These are phyloP conservation scores for Gnaphalium uliginosum DNA, from an alignment of 129 eudicot genomes.

Conservation along the genomic window DNA sequence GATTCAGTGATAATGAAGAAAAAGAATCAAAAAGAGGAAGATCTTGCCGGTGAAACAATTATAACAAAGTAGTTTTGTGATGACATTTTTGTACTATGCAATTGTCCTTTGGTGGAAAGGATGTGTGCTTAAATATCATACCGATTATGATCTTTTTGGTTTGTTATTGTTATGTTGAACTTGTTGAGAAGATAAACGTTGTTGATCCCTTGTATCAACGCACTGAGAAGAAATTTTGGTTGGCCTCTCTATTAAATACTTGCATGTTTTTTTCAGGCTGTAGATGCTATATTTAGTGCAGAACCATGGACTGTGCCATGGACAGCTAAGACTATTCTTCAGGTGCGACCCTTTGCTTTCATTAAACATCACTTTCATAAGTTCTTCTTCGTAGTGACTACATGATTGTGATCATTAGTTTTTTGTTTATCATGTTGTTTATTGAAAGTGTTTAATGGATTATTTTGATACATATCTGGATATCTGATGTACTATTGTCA, in stretches of 20 bases:
- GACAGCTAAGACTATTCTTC: constrained; percentile 63
- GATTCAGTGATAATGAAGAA: not conserved
- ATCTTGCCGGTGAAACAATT: not conserved
- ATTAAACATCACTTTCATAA: not conserved
- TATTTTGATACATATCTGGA: not conserved
- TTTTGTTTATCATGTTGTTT: not conserved
- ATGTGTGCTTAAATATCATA: no score
- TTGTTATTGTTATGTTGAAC: not conserved
- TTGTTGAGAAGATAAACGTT: constrained; percentile 10
- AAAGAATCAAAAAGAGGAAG: not conserved
- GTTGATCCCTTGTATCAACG: not conserved
- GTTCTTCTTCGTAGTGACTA: not conserved
- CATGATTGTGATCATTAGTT: not conserved
- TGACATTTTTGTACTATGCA: not conserved
- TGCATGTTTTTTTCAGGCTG: constrained; percentile 39
- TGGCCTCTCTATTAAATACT: not conserved
- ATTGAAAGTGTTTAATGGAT: not conserved
- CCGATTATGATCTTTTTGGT: not conserved
- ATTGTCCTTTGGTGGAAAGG: not conserved
- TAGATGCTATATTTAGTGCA: constrained; percentile 38
- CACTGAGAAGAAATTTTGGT: not conserved
- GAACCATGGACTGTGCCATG: constrained; percentile 66
- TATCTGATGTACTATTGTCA: not conserved
- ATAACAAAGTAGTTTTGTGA: not conserved
- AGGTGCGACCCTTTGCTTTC: constrained; percentile 36